Evolutionary conservation across 768 basidiomycete species (phyloP), one percentile per base, ranked within the genome.

Genomic region (Leccinellum rugosiceps): DNA sequence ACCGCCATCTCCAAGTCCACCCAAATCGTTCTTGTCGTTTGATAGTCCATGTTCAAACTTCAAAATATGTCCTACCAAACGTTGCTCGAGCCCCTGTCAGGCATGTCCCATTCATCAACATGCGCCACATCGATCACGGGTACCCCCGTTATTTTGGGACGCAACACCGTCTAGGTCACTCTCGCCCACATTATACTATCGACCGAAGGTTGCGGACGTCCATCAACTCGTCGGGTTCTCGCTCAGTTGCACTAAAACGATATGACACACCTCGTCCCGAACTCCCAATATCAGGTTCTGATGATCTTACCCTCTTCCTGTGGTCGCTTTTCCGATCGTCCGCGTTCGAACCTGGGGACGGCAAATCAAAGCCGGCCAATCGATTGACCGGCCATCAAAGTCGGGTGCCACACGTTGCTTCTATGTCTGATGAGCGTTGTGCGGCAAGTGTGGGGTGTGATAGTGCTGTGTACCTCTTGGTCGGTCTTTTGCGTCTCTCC

Each of bases 271-370:
- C 79, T 92, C 56, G 19, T 75, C 80, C 30, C 79, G 68, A 14
- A 75, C 72, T 92, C 4, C 77, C 96, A 62, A 96, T 98, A 70
- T 93, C 94, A 6, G 95, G 94, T 21, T 98, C 95, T 4, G 95
- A 99, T 70, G 96, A 98, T 72, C 95, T 97, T 72, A 99, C 96
- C 0, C 84, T 98, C 50, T 98, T 95, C 82, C 82, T 99, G 13
- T 98, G 94, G 96, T 89, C 92, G 31, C 77, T 87, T 43, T 90
- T 93, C 78, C n/a, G n/a, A n/a, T 78, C 85, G 19, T 77, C 78
- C 28, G 19, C 10, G 11, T 64, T 76, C 46, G 61, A 65, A 31
- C 53, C 70, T 9, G 66, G 45, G 35, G 73, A 74, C 19, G 77
- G 80, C 10, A 84, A 82, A 66, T 79, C 81, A 35, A 91, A 90